Percentiles rank a stretch among this genome's conserved stretches.
Conservation (phyloP, 2,329 filamentous ascomycete species). For the Aaosphaeria pasadenensis region DNA sequence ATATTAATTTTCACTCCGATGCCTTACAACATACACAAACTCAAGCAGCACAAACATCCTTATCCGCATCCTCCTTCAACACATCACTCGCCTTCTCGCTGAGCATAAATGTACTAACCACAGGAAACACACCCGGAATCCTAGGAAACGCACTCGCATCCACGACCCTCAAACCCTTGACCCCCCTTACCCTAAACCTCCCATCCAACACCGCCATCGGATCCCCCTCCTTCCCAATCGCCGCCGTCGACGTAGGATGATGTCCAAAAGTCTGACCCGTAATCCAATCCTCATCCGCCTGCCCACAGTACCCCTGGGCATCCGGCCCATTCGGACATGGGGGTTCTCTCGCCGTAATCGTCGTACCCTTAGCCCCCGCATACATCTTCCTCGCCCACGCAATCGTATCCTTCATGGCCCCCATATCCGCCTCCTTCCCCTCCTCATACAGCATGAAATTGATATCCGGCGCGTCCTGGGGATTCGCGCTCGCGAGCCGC, state of each 20-base stretch:
- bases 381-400: constrained; percentile 54
- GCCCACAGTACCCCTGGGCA: constrained; percentile 26
- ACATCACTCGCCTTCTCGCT: constrained; percentile 8
- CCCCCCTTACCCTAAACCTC: constrained; percentile 56
- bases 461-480: constrained; percentile 61
- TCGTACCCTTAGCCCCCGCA: constrained; percentile 20
- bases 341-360: constrained; percentile 46
- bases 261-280: constrained; percentile 46
- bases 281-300: constrained; percentile 31
- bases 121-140: constrained; percentile 53
- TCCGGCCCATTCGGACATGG: constrained; percentile 34
- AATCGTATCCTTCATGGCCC: constrained; percentile 51
- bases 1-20: neutral
- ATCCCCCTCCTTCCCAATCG: constrained; percentile 56
- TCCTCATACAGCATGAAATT: constrained; percentile 28
- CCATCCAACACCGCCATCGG: constrained; percentile 55
- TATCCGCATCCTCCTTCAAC: constrained; percentile 6
- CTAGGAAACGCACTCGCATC: constrained; percentile 59
- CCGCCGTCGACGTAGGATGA: constrained; percentile 55
- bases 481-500: constrained; percentile 55
- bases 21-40: neutral
- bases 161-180: constrained; percentile 57
- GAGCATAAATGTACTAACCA: constrained; percentile 44
- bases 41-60: constrained; percentile 4
- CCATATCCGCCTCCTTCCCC: constrained; percentile 40